A percentile compares a stretch with the other conserved stretches of the same genome.
phyloP scores from a whole-genome alignment of 1,284 basidiomycete species.

The Irpex sp. region DNA sequence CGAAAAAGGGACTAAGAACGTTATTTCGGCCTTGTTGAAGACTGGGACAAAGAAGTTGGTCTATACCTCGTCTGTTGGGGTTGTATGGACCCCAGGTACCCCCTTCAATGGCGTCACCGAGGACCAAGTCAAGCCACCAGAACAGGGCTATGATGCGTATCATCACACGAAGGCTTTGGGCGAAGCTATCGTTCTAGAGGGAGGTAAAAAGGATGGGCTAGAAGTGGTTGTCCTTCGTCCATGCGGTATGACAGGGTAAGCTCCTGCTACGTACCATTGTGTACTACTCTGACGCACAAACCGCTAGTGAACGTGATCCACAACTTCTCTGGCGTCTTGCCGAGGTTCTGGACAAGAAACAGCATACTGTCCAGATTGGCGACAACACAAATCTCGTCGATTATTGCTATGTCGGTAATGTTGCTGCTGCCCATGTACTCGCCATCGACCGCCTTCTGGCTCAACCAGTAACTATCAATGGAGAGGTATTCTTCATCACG shows the following conservation, averaged over 20 bases:
- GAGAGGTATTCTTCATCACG: constrained; percentile 92
- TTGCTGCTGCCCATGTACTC: constrained; percentile 90
- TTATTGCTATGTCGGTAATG: constrained; percentile 96
- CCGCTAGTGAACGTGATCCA: constrained; percentile 79
- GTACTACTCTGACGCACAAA: not conserved
- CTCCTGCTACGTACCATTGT: not conserved
- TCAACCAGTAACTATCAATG: constrained; percentile 60
- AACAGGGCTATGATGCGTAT: constrained; percentile 83
- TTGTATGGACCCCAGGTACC: constrained; percentile 77
- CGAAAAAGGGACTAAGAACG: not conserved
- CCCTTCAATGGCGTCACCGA: constrained; percentile 89
- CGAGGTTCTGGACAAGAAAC: constrained; percentile 74
- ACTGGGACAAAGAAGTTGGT: constrained; percentile 64
- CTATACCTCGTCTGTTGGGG: constrained; percentile 92
- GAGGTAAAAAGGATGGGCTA: constrained; percentile 76
- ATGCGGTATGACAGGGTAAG: constrained; percentile 92
- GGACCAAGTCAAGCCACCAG: constrained; percentile 68
- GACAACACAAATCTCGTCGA: constrained; percentile 93
- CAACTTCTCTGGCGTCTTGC: constrained; percentile 83
- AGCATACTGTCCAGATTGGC: constrained; percentile 92
- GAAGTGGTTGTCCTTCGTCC: constrained; percentile 89
- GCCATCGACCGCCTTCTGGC: constrained; percentile 75
- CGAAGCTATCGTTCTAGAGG: constrained; percentile 78
- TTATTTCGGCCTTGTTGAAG: not conserved
- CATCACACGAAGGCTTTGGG: constrained; percentile 95